These are phyloP conservation scores for Stygiomarasmius scandens DNA, from an alignment of 1,284 basidiomycete species.

Conservation along the genomic window DNA sequence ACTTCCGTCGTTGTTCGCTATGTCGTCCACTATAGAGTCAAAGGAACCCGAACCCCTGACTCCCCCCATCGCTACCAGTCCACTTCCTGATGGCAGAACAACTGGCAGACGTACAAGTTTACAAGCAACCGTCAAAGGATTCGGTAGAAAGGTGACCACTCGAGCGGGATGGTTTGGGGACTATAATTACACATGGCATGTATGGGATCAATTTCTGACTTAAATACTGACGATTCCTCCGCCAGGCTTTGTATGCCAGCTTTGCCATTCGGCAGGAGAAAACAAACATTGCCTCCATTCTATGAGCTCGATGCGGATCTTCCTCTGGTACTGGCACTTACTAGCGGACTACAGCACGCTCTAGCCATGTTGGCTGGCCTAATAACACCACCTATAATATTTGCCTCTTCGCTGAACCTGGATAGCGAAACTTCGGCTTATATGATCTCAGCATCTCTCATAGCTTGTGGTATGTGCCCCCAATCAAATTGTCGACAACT, in stretches of 20 bases:
- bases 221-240: background rate
- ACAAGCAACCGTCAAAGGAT: background rate
- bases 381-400: constrained; percentile 81
- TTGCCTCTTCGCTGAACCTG: constrained; percentile 63
- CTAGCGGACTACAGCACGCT: constrained; percentile 75
- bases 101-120: background rate
- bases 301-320: constrained; percentile 72
- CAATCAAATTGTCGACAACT: too few relatives aligned
- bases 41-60: background rate
- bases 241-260: constrained; percentile 61
- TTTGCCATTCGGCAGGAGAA: constrained; percentile 53
- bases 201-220: background rate
- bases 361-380: constrained; percentile 81
- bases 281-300: constrained; percentile 60
- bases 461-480: constrained; percentile 61
- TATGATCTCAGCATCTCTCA: constrained; percentile 81
- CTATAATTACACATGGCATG: constrained; percentile 72
- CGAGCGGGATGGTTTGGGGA: constrained; percentile 75
- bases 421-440: constrained; percentile 67
- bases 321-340: constrained; percentile 68
- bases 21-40: background rate
- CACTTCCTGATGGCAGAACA: background rate
- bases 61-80: background rate
- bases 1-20: constrained; percentile 44
- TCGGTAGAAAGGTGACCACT: constrained; percentile 40